Evolutionary conservation across 1,284 basidiomycete species (phyloP).

Genomic region (Puccinia triticina): DNA sequence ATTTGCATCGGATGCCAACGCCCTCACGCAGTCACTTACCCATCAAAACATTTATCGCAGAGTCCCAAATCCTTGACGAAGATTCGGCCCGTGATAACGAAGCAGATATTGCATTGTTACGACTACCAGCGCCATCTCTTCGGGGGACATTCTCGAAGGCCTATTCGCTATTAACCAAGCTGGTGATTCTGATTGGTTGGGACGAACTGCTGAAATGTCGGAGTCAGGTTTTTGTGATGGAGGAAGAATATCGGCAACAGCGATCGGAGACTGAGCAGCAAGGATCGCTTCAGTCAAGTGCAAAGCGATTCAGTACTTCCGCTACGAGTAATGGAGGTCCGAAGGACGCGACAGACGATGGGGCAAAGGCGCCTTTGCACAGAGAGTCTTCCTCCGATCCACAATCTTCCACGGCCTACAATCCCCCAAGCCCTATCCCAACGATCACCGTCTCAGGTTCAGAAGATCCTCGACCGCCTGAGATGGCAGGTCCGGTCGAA

Average conservation of each 20-base stretch:
- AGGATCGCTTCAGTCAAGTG: constrained; percentile 68
- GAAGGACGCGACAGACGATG: not conserved
- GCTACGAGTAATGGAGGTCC: not conserved
- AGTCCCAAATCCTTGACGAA: constrained; percentile 68
- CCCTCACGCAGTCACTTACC: constrained; percentile 84
- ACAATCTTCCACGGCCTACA: not conserved
- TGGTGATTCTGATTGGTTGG: constrained; percentile 95
- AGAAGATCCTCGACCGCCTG: constrained; percentile 23
- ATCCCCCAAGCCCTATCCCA: constrained; percentile 45
- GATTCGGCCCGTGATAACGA: constrained; percentile 77
- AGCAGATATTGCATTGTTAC: constrained; percentile 87
- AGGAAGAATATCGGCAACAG: constrained; percentile 86
- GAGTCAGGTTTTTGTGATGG: constrained; percentile 97
- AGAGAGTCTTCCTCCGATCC: constrained; percentile 24
- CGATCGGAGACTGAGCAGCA: constrained; percentile 59
- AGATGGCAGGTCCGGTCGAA: not conserved
- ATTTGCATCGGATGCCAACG: constrained; percentile 83
- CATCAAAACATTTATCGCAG: constrained; percentile 78
- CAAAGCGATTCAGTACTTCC: constrained; percentile 55
- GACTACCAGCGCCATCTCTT: constrained; percentile 88
- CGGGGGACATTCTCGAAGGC: constrained; percentile 95
- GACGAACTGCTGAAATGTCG: constrained; percentile 94
- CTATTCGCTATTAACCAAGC: constrained; percentile 82
- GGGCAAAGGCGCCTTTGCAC: not conserved
- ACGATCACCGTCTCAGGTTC: constrained; percentile 47